These are phyloP conservation scores for Dryadomyces quercus-mongolicae DNA, from an alignment of 2,329 filamentous ascomycete species.

Conservation along the genomic window DNA sequence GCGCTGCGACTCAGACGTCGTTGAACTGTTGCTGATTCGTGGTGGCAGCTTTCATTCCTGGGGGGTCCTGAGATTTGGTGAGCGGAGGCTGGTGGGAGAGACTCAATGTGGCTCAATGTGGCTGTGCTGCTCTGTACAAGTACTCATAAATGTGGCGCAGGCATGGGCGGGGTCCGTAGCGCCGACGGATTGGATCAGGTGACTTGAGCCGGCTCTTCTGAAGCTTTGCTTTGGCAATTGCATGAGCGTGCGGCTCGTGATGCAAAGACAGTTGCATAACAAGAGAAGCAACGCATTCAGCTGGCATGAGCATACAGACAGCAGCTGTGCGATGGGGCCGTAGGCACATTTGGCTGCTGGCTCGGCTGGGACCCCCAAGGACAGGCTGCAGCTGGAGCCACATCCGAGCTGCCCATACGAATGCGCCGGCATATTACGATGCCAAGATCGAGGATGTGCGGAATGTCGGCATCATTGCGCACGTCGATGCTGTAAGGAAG, in stretches of 20 bases:
- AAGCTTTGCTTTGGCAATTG: background rate
- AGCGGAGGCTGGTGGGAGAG: background rate
- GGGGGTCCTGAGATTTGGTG: background rate
- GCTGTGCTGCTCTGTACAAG: background rate
- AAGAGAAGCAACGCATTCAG: background rate
- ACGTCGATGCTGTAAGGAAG: slow-evolving; percentile 70
- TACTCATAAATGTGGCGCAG: background rate
- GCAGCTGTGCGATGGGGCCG: slow-evolving; percentile 1
- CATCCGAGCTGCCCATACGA: background rate
- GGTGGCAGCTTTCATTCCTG: background rate
- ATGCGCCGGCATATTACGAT: slow-evolving; percentile 18
- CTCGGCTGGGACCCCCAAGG: background rate
- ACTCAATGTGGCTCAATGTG: background rate
- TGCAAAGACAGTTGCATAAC: background rate
- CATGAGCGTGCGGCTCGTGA: background rate
- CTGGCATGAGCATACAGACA: slow-evolving; percentile 5
- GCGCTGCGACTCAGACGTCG: background rate
- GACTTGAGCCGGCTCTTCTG: background rate
- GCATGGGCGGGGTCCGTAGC: background rate
- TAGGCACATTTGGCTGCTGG: background rate
- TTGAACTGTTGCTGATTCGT: background rate
- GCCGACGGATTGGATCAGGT: background rate
- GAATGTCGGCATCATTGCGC: slow-evolving; percentile 97
- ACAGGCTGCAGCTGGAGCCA: background rate
- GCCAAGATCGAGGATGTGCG: slow-evolving; percentile 51